Evolutionary conservation across 371 early-diverging fungal species (phyloP), one percentile per base, ranked within the genome.

Genomic region (Globomyces sp.): DNA sequence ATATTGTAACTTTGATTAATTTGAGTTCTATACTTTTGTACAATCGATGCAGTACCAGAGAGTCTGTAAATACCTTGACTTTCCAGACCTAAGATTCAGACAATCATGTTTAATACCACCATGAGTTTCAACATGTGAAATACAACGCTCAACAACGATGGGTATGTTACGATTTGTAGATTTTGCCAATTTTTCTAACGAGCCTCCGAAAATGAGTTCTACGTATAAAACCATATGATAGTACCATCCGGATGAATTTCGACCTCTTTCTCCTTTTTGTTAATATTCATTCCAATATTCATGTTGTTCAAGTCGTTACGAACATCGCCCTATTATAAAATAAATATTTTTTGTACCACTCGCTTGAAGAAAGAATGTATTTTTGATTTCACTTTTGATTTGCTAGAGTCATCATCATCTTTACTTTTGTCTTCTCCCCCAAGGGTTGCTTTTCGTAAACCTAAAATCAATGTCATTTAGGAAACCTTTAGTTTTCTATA

Each of bases 11-110:
- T 24, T 76, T 79, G 72, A 69, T 91, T 90, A 65, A 86, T 86
- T 52, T 72, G 74, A 1, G 74, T 45, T 67, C 84, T 79, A 43
- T 89, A 73, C 68, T 87, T 89, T 65, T 88, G 87, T 58, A 92
- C 85, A 48, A 85, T 79, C 0, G 90, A 79, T 10, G 88, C 80
- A 47, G 87, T 90, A 2, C 93, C 93, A 8, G 90, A 90, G 10
- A 93, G 68, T 59, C 93, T 84, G 68, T 93, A 93, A 44, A 93
- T 90, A 8, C 93, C 93, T 57, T 89, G 88, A 3, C 83, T 78
- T 34, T 73, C 68, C 65, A 88, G 55, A 3, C 87, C 85, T 65
- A 49, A 24, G 24, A 24, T 24, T 24, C 24, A 24, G 24, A 24
- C 3, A 66, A 68, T 43, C n/a, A 39, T 9, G 8, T 67, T 48